Evolutionary conservation across 257 asterid genomes (phyloP).

Genomic region (Asclepias syriaca): DNA sequence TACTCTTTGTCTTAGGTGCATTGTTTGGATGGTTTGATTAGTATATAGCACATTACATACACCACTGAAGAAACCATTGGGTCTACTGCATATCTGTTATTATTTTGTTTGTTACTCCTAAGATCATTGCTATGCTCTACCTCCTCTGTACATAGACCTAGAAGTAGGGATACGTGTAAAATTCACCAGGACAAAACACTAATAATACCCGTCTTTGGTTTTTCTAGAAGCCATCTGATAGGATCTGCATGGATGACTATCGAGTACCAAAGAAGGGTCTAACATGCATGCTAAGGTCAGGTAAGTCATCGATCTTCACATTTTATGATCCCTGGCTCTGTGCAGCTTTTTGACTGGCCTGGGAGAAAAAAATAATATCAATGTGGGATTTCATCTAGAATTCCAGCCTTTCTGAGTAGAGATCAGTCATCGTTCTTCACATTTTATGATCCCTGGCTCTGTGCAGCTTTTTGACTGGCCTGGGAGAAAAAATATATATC

Average conservation of each 20-base stretch:
- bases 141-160: neutral
- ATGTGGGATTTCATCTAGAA: too few species aligned
- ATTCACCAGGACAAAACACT: neutral
- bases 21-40: constrained; percentile 13
- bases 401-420: too few species aligned
- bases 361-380: neutral
- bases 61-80: neutral
- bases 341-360: neutral
- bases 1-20: constrained; percentile 17
- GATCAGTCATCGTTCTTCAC: neutral
- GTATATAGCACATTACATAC: neutral
- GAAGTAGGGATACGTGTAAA: neutral
- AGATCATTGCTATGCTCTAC: neutral
- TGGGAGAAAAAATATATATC: neutral
- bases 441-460: neutral
- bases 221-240: constrained; percentile 4
- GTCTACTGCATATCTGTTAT: neutral
- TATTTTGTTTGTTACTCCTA: neutral
- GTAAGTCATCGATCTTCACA: neutral
- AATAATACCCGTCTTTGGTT: too few species aligned
- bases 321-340: neutral
- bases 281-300: constrained; percentile 1
- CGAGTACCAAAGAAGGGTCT: constrained; percentile 1
- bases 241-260: neutral
- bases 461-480: neutral